Base-by-base conservation (phyloP, 2,329 filamentous ascomycete genomes). In the Cladosporium sp. region DNA sequence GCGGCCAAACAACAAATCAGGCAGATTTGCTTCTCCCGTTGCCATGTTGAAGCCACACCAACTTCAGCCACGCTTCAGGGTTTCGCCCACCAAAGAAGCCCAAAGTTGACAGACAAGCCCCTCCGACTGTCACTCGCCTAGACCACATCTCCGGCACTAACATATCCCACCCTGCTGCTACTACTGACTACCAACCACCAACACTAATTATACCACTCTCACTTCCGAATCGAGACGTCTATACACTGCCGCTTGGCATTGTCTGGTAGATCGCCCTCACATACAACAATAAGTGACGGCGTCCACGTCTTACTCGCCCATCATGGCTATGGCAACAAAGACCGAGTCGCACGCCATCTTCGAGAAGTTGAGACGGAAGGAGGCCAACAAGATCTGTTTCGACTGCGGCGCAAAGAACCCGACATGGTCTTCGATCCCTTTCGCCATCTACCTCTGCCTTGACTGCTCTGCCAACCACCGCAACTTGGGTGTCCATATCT, bases 311-410 rank as follows among this genome's bases (percentile, higher is more conserved):
- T 3, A 7, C 13, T 34, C 32, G 39, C 42, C 44, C 54, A 61
- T 30, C 30, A 82, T 83, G 80, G 78, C 77, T 70, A 69, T 76
- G 55, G 93, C 93, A 68, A 86, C 88, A 47, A 99, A 97, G 79
- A 83, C 89, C 69, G 84, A 97, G 78, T 96, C 92, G 73, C 88
- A 92, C 70, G 92, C 91, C 75, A 89, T 99, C 72, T 99, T 99
- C 74, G 88, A 95, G 77, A 96, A 96, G 77, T 77, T 97, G 69
- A 96, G 95, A 80, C 80, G 84, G 52, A 96, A 96, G 78, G 83
- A 85, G 54, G 89, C 91, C 55, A 99, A 99, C 78, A 96, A 95
- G 91, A 83, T 95, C 76, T 99, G 93, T 80, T 99, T 99, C 74
- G 93, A 99, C 75, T 99, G 93, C 73, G 85, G 88, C 68, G 87